These are phyloP conservation scores for Pyracantha coccinea DNA, from an alignment of 331 rosid genomes.

Conservation along the genomic window DNA sequence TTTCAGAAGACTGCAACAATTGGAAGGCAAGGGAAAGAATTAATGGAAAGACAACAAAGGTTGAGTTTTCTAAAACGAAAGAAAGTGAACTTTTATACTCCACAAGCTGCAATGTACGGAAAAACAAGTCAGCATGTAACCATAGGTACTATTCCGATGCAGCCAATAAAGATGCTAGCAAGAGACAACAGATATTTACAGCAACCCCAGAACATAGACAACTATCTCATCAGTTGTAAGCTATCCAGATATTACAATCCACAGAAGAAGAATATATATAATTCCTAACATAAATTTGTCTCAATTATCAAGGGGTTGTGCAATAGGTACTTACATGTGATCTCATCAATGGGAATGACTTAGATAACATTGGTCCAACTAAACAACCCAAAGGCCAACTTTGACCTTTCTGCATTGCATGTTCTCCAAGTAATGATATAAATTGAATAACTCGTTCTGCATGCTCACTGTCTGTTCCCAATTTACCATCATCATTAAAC, in stretches of 20 bases:
- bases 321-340: conserved; percentile 63
- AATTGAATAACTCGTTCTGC: conserved; percentile 52
- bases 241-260: neutral
- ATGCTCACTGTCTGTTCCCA: conserved; percentile 22
- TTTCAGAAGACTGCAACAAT: neutral
- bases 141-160: neutral
- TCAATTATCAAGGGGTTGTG: neutral
- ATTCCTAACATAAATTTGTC: neutral
- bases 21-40: neutral
- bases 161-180: neutral
- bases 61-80: neutral
- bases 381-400: conserved; percentile 77
- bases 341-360: conserved; percentile 54
- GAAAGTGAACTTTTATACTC: neutral
- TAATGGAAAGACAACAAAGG: neutral
- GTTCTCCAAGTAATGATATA: conserved; percentile 60
- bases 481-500: conserved; percentile 40
- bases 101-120: neutral
- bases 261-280: neutral
- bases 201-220: neutral
- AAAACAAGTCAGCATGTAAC: neutral
- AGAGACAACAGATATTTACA: neutral
- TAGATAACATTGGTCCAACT: conserved; percentile 80
- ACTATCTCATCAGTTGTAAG: neutral
- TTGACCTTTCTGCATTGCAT: conserved; percentile 55